phyloP scores from a whole-genome alignment of 2,329 filamentous ascomycete species.

The Ascochyta lentis region DNA sequence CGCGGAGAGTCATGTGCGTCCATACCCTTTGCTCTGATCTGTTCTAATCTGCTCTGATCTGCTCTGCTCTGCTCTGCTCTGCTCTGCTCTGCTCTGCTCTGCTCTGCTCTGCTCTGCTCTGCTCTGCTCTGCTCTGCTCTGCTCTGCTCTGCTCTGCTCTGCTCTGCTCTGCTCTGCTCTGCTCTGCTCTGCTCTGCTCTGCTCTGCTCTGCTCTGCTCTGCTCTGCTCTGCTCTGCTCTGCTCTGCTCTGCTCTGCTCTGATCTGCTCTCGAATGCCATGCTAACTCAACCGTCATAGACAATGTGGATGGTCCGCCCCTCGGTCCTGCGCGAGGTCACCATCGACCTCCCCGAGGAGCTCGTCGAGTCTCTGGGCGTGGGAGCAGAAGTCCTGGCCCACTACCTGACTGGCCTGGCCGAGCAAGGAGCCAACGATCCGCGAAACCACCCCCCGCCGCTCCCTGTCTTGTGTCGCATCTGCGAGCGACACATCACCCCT shows the following conservation, averaged over 20 bases:
- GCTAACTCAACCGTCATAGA: slow-evolving; percentile 62
- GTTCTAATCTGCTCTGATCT: too few species aligned
- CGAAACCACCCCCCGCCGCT: slow-evolving; percentile 79
- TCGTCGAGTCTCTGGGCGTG: slow-evolving; percentile 92
- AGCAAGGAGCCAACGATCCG: slow-evolving; percentile 77
- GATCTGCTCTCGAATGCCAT: background rate
- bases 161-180: too few species aligned
- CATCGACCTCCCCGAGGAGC: slow-evolving; percentile 86
- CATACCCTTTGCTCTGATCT: background rate
- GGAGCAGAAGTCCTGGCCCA: slow-evolving; percentile 94
- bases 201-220: too few species aligned
- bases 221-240: too few species aligned
- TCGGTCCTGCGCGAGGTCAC: slow-evolving; percentile 91
- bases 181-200: too few species aligned
- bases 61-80: too few species aligned
- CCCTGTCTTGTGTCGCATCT: slow-evolving; percentile 93
- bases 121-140: too few species aligned
- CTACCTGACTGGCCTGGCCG: slow-evolving; percentile 88
- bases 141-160: too few species aligned
- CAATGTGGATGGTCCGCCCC: slow-evolving; percentile 99
- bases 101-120: too few species aligned
- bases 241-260: background rate
- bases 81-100: too few species aligned
- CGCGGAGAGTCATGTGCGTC: slow-evolving; percentile 84
- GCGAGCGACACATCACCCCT: slow-evolving; percentile 93